A percentile compares a stretch with the other conserved stretches of the same genome.
These are phyloP conservation scores for Paxillus ammoniavirescens DNA, from an alignment of 768 basidiomycete genomes.

Conservation along the genomic window DNA sequence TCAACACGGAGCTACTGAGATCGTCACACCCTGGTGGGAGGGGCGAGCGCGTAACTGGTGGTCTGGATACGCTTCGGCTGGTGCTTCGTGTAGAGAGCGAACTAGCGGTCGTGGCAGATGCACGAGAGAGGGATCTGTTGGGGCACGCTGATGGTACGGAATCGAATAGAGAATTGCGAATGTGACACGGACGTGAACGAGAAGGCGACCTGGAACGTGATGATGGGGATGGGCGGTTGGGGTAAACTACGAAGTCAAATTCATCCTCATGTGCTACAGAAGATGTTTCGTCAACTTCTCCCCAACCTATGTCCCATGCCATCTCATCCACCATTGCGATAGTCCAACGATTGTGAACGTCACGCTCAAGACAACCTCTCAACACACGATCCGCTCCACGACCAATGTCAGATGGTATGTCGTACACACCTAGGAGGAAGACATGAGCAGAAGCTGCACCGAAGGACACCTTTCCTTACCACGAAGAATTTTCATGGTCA, in stretches of 20 bases:
- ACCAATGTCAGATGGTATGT: slow-evolving; percentile 54
- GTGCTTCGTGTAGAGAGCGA: slow-evolving; percentile 38
- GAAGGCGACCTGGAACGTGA: slow-evolving; percentile 25
- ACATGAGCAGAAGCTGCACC: slow-evolving; percentile 7
- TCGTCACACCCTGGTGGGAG: slow-evolving; percentile 27
- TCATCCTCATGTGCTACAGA: slow-evolving; percentile 27
- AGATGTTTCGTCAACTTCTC: slow-evolving; percentile 40
- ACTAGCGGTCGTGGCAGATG: slow-evolving; percentile 40
- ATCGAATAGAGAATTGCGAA: slow-evolving; percentile 7
- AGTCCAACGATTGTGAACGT: slow-evolving; percentile 68
- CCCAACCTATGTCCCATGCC: slow-evolving; percentile 80
- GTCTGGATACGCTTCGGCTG: slow-evolving; percentile 43
- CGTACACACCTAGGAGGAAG: slow-evolving; percentile 53
- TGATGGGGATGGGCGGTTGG: slow-evolving; percentile 12
- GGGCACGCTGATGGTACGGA: slow-evolving; percentile 28
- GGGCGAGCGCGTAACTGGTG: slow-evolving; percentile 24
- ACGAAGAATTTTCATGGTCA: slow-evolving; percentile 89
- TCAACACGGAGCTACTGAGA: slow-evolving; percentile 20
- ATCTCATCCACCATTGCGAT: slow-evolving; percentile 77
- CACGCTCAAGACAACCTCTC: slow-evolving; percentile 73
- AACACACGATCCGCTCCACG: slow-evolving; percentile 68
- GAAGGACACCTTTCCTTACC: slow-evolving; percentile 46
- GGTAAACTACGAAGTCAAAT: slow-evolving; percentile 25
- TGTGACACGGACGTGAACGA: slow-evolving; percentile 30
- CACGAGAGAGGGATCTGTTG: slow-evolving; percentile 50